Evolutionary conservation across 208 protist species (phyloP).

Genomic region (Strigomonas culicis): DNA sequence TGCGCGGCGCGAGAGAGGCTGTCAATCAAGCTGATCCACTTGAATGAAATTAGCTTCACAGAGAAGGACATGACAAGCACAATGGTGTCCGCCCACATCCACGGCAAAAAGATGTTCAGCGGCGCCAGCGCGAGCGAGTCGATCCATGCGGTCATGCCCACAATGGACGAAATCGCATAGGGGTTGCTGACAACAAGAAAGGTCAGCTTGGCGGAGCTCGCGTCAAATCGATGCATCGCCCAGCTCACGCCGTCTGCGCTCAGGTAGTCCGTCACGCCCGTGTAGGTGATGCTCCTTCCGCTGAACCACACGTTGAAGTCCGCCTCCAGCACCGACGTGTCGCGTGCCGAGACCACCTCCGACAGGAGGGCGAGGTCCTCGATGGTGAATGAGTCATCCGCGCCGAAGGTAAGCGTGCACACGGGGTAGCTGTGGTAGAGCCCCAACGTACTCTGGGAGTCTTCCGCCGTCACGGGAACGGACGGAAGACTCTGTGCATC

Average conservation of each 20-base stretch:
- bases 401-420: slow-evolving; percentile 37
- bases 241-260: slow-evolving; percentile 24
- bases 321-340: slow-evolving; percentile 5
- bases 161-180: slow-evolving; percentile 44
- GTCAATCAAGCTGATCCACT: slow-evolving; percentile 16
- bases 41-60: slow-evolving; percentile 37
- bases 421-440: slow-evolving; percentile 71
- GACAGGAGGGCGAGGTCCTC: slow-evolving; percentile 54
- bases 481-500: slow-evolving; percentile 33
- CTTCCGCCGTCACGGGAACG: neutral
- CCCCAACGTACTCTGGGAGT: slow-evolving; percentile 19
- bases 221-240: slow-evolving; percentile 39
- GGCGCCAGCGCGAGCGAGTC: slow-evolving; percentile 61
- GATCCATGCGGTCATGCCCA: slow-evolving; percentile 49
- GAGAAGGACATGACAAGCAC: slow-evolving; percentile 55
- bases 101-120: slow-evolving; percentile 61
- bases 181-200: slow-evolving; percentile 52
- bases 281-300: slow-evolving; percentile 31
- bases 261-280: slow-evolving; percentile 24
- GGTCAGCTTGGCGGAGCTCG: slow-evolving; percentile 25
- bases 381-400: slow-evolving; percentile 29
- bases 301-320: slow-evolving; percentile 70
- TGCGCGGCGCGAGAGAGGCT: slow-evolving; percentile 25
- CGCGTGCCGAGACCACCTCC: slow-evolving; percentile 35
- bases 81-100: slow-evolving; percentile 38